Evolutionary conservation across 352 stramenopile species (phyloP).

Genomic region (Phytophthora foliorum): DNA sequence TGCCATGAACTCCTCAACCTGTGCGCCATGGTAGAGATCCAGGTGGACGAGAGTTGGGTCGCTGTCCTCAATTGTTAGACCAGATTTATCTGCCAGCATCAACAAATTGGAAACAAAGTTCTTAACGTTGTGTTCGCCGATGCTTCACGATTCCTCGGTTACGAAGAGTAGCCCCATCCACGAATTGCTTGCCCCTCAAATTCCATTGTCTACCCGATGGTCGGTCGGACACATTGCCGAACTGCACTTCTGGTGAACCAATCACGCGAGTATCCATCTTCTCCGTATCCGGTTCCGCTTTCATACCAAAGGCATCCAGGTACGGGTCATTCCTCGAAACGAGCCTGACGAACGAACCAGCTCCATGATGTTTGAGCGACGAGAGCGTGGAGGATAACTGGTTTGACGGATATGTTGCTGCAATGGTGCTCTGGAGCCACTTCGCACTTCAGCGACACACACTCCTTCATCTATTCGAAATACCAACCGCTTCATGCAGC

Average conservation of each 20-base stretch:
- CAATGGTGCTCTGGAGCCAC: constrained; percentile 70
- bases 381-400: too few relatives aligned
- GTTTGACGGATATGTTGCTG: too few relatives aligned
- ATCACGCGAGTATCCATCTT: constrained; percentile 55
- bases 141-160: too few relatives aligned
- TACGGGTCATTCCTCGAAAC: constrained; percentile 79
- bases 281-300: constrained; percentile 57
- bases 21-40: too few relatives aligned
- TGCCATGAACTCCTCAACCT: too few relatives aligned
- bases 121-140: constrained; percentile 37
- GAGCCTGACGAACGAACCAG: too few relatives aligned
- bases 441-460: too few relatives aligned
- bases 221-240: constrained; percentile 64
- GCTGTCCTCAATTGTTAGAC: too few relatives aligned
- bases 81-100: constrained; percentile 11
- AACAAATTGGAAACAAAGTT: constrained; percentile 53
- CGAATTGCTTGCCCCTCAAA: constrained; percentile 71
- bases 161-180: constrained; percentile 44
- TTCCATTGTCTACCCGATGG: constrained; percentile 75
- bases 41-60: too few relatives aligned
- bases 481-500: too few relatives aligned
- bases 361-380: too few relatives aligned
- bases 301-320: constrained; percentile 63
- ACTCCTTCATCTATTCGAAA: too few relatives aligned
- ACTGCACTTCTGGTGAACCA: constrained; percentile 65